A percentile compares a stretch with the other conserved stretches of the same genome.
Evolutionary conservation across 202 grass and related monocot species (phyloP).

Genomic region (Schoenoplectus tabernaemontani): DNA sequence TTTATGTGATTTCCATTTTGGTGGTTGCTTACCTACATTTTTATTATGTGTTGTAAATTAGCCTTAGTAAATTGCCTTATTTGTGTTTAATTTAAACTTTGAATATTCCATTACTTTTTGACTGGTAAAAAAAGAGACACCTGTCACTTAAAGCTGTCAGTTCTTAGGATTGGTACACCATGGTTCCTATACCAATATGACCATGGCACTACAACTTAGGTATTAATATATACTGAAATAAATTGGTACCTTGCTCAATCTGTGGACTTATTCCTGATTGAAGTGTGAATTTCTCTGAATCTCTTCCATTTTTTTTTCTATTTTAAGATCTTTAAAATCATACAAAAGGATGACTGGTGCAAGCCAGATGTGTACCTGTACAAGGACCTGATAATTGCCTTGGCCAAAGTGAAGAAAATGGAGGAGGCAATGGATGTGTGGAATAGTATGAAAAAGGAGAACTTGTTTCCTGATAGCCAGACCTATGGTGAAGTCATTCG

Average conservation of each 20-base stretch:
- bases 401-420: constrained; percentile 92
- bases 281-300: neutral
- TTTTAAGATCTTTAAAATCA: constrained; percentile 72
- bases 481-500: constrained; percentile 94
- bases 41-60: too few species aligned
- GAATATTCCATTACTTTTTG: neutral
- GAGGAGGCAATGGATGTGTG: constrained; percentile 72
- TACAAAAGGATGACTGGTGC: constrained; percentile 93
- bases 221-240: neutral
- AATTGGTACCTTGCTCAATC: neutral
- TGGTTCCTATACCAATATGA: neutral
- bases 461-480: constrained; percentile 74
- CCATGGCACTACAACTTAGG: neutral
- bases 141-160: too few species aligned
- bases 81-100: neutral
- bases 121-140: too few species aligned
- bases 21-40: too few species aligned
- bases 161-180: neutral
- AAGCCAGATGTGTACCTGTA: constrained; percentile 88
- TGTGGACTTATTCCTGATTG: neutral
- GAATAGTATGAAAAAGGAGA: constrained; percentile 68
- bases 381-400: constrained; percentile 81
- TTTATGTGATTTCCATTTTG: neutral
- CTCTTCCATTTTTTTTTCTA: constrained; percentile 10
- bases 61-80: too few species aligned